A percentile compares a stretch with the other conserved stretches of the same genome.
Evolutionary conservation across 768 basidiomycete genomes (phyloP).

Genomic region (Boletus sensibilis): DNA sequence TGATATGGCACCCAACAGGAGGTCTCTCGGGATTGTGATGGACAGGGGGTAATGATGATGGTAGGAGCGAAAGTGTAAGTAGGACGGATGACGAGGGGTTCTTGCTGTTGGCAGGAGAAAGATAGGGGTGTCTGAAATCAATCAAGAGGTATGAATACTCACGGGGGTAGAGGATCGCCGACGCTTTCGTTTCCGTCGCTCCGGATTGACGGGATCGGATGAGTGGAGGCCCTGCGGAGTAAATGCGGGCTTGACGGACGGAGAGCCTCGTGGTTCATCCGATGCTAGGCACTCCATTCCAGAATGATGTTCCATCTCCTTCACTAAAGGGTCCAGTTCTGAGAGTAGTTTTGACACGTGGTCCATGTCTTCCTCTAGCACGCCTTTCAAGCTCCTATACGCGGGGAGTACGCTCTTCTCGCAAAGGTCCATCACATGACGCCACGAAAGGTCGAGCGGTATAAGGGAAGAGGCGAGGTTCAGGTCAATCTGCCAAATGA

Average conservation of each 20-base stretch:
- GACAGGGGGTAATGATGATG: conserved; percentile 52
- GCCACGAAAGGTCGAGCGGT: conserved; percentile 24
- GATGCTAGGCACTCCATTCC: neutral
- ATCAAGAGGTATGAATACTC: neutral
- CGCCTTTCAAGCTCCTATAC: conserved; percentile 25
- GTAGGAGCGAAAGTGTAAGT: conserved; percentile 42
- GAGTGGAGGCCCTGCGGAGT: neutral
- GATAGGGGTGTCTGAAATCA: neutral
- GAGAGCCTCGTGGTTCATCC: conserved; percentile 2
- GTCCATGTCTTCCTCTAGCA: conserved; percentile 40
- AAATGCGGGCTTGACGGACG: neutral
- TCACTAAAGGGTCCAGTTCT: conserved; percentile 35
- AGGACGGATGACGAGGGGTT: conserved; percentile 32
- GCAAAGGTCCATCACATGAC: conserved; percentile 30
- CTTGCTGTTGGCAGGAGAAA: conserved; percentile 5
- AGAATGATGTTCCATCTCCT: conserved; percentile 9
- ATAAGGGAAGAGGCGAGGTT: conserved; percentile 8
- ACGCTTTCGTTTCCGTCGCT: conserved; percentile 13
- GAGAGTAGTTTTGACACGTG: conserved; percentile 43
- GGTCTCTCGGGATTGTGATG: conserved; percentile 37
- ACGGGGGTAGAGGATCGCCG: conserved; percentile 10
- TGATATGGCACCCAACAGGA: conserved; percentile 53
- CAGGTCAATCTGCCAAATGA: conserved; percentile 6
- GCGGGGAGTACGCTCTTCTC: conserved; percentile 33
- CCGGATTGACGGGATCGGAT: neutral